Base-by-base conservation (phyloP, 139 green algal species). In the Nannochloris sp. region DNA sequence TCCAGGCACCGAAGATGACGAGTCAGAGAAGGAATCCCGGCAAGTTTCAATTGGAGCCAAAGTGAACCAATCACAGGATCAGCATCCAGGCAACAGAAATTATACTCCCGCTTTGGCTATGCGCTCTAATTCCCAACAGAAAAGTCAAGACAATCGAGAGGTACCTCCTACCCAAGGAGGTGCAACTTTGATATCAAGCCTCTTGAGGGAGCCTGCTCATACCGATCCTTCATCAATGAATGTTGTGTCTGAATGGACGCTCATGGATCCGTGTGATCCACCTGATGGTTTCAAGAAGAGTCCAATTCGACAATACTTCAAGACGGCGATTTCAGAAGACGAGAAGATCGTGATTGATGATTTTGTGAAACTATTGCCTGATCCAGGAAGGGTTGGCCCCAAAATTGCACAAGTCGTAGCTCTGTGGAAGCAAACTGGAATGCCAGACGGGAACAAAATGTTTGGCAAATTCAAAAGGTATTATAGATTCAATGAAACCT, bases 401-500 rank as follows among this genome's bases (percentile, higher is more conserved):
- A 59, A 31, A 23, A 31, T 59, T 17, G 50, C 25, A 40, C 25
- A 59, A 33, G 23, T 59, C 36, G n/a, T 59, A 11, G 50, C n/a
- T 31, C 20, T 59, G 25, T 59, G 50, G 50, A 59, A n/a, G 20
- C 23, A 53, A 53, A 20, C 16, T 53, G 46, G 46, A 53, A 20
- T 53, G n/a, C 17, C 46, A 23, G 46, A 53, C 20, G 46, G 46
- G 20, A 23, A 53, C 17, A 53, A 53, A 23, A 20, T 23, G 6
- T 53, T 53, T 23, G 25, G 20, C n/a, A 59, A 31, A 31, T 30
- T 59, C 20, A 20, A 33, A 37, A 30, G 25, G 16, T 59, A 59
- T 59, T 33, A 59, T 10, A 12, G 25, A 12, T 36, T 59, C 8
- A 6, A 59, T 8, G 50, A 33, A 16, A 59, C 50, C 3, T 33